phyloP scores from a whole-genome alignment of 2,329 filamentous ascomycete species.

The Ophiostoma sp. region DNA sequence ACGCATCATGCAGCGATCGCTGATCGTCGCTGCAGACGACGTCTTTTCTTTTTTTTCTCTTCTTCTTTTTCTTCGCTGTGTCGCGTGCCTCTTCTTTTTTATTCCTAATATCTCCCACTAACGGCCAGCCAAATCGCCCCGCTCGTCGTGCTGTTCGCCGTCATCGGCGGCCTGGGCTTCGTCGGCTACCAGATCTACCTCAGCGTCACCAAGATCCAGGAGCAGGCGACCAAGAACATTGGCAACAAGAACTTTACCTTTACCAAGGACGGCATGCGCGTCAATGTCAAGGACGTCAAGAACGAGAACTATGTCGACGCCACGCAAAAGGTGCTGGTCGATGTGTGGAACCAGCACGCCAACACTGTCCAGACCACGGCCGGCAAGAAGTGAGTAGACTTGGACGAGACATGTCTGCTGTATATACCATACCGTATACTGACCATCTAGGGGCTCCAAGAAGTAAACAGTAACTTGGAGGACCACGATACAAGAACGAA shows the following conservation, averaged over 20 bases:
- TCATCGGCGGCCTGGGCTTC: constrained; percentile 55
- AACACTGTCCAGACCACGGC: not conserved
- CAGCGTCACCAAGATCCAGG: constrained; percentile 59
- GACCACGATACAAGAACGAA: too few relatives aligned
- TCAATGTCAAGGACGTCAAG: constrained; percentile 63
- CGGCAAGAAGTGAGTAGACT: constrained; percentile 10
- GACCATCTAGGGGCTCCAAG: not conserved
- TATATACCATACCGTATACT: not conserved
- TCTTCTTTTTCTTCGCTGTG: not conserved
- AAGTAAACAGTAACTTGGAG: not conserved
- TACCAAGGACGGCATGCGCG: constrained; percentile 67
- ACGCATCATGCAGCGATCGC: not conserved
- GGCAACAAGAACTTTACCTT: constrained; percentile 70
- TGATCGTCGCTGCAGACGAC: not conserved
- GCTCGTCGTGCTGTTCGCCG: constrained; percentile 56
- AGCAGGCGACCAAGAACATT: constrained; percentile 63
- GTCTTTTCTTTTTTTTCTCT: too few relatives aligned
- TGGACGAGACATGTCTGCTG: not conserved
- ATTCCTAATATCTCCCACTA: not conserved
- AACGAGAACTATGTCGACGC: constrained; percentile 67
- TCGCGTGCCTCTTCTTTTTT: not conserved
- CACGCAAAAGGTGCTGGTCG: constrained; percentile 64
- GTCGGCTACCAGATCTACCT: constrained; percentile 69
- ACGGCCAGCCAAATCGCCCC: constrained; percentile 55
- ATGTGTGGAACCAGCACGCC: constrained; percentile 55